Conservation (phyloP, 768 basidiomycete species). For the Cyclocybe cylindracea region DNA sequence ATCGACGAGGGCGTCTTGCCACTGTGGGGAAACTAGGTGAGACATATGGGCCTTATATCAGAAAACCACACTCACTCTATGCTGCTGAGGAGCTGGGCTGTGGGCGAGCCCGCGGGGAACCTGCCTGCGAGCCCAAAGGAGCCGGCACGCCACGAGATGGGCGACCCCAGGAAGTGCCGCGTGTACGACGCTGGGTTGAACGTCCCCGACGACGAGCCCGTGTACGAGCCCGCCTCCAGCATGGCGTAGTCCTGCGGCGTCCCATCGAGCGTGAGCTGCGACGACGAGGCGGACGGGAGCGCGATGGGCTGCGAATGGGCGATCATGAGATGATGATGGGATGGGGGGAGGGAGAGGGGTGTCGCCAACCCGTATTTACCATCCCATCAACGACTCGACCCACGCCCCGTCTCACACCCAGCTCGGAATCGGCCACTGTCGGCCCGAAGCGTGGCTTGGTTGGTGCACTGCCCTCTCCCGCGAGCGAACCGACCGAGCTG, state of each 20-base stretch:
- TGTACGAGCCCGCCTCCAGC: constrained; percentile 54
- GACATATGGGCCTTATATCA: neutral
- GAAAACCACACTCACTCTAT: constrained; percentile 59
- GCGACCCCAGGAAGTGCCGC: constrained; percentile 69
- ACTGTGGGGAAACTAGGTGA: constrained; percentile 16
- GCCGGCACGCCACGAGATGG: constrained; percentile 68
- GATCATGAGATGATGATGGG: constrained; percentile 19
- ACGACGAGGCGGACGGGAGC: constrained; percentile 25
- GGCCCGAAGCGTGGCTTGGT: too few species aligned
- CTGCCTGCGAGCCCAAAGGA: constrained; percentile 61
- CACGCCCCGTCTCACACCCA: too few species aligned
- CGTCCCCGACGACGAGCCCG: constrained; percentile 40
- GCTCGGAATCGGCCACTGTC: too few species aligned
- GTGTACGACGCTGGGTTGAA: constrained; percentile 72
- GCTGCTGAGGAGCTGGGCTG: constrained; percentile 59
- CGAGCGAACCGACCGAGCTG: too few species aligned
- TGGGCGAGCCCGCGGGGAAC: constrained; percentile 64
- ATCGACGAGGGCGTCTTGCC: constrained; percentile 48
- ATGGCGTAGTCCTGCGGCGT: constrained; percentile 31
- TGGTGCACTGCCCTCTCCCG: too few species aligned
- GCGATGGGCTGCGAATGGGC: constrained; percentile 47
- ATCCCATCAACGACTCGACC: too few species aligned
- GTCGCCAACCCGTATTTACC: neutral
- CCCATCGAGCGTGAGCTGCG: neutral
- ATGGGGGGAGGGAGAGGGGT: neutral